These are phyloP conservation scores for Cystofilobasidium ferigula DNA, from an alignment of 768 basidiomycete genomes.

Conservation along the genomic window DNA sequence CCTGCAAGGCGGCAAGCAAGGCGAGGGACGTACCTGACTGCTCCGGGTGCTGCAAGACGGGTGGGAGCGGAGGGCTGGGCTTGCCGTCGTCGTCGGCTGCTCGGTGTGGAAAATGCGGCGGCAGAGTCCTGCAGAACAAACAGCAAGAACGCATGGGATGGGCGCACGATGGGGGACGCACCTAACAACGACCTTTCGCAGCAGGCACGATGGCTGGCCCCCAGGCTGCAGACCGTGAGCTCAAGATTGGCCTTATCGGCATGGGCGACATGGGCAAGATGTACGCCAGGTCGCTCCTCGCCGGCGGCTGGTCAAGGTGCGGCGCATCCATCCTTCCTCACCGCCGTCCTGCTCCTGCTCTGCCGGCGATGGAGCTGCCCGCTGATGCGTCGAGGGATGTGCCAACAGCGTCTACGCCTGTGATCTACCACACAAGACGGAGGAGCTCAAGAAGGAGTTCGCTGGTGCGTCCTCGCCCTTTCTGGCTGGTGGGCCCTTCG, in stretches of 20 bases:
- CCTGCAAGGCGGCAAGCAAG: too few species aligned
- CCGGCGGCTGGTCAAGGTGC: constrained; percentile 77
- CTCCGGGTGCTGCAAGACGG: too few species aligned
- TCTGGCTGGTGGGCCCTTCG: background rate
- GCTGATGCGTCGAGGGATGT: constrained; percentile 11
- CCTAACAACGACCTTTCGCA: too few species aligned
- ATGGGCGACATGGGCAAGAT: constrained; percentile 82
- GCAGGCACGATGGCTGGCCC: background rate
- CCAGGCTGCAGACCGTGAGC: constrained; percentile 2
- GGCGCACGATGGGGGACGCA: too few species aligned
- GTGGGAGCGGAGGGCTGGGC: too few species aligned
- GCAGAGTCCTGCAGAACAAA: too few species aligned
- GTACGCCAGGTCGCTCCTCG: constrained; percentile 70
- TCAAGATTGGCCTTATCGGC: constrained; percentile 70
- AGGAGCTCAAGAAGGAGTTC: constrained; percentile 50
- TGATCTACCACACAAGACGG: constrained; percentile 59
- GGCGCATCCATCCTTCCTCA: constrained; percentile 24
- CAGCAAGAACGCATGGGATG: too few species aligned
- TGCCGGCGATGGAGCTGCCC: too few species aligned
- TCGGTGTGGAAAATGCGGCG: too few species aligned
- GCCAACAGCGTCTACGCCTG: constrained; percentile 70
- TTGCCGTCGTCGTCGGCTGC: too few species aligned
- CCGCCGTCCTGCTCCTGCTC: constrained; percentile 6
- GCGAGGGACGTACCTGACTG: too few species aligned
- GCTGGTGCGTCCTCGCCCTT: background rate